These are phyloP conservation scores for Rhinocladiella similis DNA, from an alignment of 2,329 filamentous ascomycete species.

Conservation along the genomic window DNA sequence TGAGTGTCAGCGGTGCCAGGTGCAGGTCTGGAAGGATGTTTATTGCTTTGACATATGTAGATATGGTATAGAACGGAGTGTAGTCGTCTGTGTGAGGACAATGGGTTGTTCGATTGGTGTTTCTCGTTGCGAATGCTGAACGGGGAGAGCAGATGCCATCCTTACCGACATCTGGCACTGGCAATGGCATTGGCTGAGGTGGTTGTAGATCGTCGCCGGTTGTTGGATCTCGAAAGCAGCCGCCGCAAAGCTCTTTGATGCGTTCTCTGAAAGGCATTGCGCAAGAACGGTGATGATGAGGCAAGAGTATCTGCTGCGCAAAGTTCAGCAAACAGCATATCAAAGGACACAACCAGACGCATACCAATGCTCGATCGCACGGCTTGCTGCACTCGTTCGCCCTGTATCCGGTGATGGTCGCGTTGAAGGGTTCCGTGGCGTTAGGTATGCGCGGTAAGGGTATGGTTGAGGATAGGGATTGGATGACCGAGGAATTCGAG, in stretches of 20 bases:
- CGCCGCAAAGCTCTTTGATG: conserved; percentile 4
- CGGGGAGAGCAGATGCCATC: no score
- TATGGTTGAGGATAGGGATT: neutral
- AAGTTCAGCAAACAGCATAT: neutral
- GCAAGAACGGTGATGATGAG: neutral
- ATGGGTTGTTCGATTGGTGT: neutral
- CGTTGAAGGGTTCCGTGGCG: neutral
- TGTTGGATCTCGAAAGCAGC: neutral
- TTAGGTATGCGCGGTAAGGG: neutral
- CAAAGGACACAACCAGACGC: no score
- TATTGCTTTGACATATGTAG: neutral
- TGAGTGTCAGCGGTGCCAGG: neutral
- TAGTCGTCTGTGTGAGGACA: no score
- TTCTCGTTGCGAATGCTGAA: neutral
- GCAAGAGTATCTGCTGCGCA: neutral
- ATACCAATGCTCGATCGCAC: no score
- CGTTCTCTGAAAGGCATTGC: conserved; percentile 8
- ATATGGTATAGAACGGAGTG: no score
- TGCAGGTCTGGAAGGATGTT: neutral
- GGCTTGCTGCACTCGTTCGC: neutral
- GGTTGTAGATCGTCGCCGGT: neutral
- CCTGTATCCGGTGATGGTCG: neutral
- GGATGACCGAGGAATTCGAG: neutral
- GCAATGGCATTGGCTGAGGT: neutral
- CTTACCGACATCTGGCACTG: conserved; percentile 1